Evolutionary conservation across 495 filamentous ascomycete genomes (phyloP).

Genomic region (Penicillium coprophilum): DNA sequence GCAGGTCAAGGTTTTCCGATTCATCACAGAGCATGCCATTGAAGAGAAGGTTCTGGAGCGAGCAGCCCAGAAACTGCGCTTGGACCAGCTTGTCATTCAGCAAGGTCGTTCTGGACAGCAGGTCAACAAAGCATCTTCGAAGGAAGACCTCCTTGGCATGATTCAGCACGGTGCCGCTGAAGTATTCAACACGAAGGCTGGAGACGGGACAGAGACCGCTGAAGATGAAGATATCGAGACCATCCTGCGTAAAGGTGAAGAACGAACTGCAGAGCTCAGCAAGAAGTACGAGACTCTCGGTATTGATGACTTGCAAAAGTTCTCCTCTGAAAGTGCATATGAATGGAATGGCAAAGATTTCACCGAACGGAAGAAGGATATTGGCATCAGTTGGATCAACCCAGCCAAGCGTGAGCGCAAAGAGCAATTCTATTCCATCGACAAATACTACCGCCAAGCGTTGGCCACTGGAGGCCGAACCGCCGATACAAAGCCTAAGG

Average conservation of each 20-base stretch:
- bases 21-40: slow-evolving; percentile 96
- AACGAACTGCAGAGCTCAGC: slow-evolving; percentile 84
- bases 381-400: slow-evolving; percentile 97
- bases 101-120: slow-evolving; percentile 95
- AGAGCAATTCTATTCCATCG: slow-evolving; percentile 96
- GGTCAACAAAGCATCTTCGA: slow-evolving; percentile 82
- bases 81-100: slow-evolving; percentile 99
- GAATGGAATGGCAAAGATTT: slow-evolving; percentile 99
- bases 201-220: slow-evolving; percentile 58
- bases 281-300: slow-evolving; percentile 96
- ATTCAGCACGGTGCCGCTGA: slow-evolving; percentile 98
- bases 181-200: slow-evolving; percentile 71
- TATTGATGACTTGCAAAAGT: slow-evolving; percentile 96
- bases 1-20: slow-evolving; percentile 93
- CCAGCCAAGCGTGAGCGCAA: slow-evolving; percentile 98
- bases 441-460: slow-evolving; percentile 96
- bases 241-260: slow-evolving; percentile 83
- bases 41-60: slow-evolving; percentile 98
- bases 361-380: slow-evolving; percentile 84
- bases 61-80: slow-evolving; percentile 93
- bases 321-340: slow-evolving; percentile 93
- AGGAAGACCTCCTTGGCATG: slow-evolving; percentile 95
- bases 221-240: slow-evolving; percentile 82
- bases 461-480: slow-evolving; percentile 81
- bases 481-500: slow-evolving; percentile 88